phyloP scores from a whole-genome alignment of 208 protist species.

The Acanthamoeba culbertsoni region DNA sequence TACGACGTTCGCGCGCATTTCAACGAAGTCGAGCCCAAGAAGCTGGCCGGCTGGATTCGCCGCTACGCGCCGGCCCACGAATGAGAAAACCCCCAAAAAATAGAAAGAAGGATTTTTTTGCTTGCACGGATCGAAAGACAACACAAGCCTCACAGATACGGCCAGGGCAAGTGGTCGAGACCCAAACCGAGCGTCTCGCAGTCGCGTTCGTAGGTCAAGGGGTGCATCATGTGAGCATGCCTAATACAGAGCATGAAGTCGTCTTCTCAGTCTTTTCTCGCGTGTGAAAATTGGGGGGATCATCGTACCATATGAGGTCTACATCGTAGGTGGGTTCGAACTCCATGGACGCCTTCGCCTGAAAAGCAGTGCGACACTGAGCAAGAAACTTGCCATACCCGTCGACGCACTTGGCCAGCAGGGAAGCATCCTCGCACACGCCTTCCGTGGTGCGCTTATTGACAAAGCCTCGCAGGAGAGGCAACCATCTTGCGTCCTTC shows the following conservation, averaged over 20 bases:
- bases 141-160: no score
- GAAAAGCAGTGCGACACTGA: not conserved
- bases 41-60: not conserved
- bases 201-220: not conserved
- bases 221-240: conserved; percentile 23
- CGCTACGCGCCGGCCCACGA: no score
- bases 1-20: not conserved
- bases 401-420: not conserved
- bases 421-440: not conserved
- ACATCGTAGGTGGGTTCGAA: not conserved
- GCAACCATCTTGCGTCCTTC: not conserved
- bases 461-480: not conserved
- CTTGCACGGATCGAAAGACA: no score
- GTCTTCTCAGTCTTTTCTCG: not conserved
- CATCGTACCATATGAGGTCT: not conserved
- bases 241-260: not conserved
- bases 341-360: not conserved
- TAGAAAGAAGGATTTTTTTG: no score
- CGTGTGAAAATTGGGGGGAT: not conserved
- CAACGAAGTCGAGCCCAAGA: conserved; percentile 4
- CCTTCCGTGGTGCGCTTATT: not conserved
- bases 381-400: not conserved
- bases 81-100: no score
- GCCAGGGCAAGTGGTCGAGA: not conserved
- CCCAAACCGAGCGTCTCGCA: not conserved